Percentiles rank a stretch among this genome's conserved stretches.
These are phyloP conservation scores for Penicillium lagena DNA, from an alignment of 495 filamentous ascomycete species.

Conservation along the genomic window DNA sequence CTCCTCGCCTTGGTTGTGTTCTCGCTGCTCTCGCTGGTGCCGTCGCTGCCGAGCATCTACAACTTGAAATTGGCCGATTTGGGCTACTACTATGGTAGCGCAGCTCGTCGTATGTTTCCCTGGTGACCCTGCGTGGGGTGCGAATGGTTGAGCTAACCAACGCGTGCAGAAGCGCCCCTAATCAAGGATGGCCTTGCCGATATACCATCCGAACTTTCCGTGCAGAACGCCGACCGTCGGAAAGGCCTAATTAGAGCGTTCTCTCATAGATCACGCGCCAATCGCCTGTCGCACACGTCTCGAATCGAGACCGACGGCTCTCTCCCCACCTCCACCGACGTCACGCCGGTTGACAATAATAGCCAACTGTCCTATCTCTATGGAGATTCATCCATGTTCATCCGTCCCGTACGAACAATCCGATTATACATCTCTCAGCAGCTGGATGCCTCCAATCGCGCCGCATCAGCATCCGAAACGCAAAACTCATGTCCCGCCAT, in stretches of 20 bases:
- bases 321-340: conserved; percentile 10
- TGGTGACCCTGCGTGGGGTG: background rate
- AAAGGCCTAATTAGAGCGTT: conserved; percentile 9
- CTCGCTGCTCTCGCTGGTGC: conserved; percentile 30
- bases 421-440: conserved; percentile 27
- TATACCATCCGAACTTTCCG: too few relatives aligned
- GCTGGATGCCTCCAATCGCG: conserved; percentile 9
- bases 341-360: conserved; percentile 12
- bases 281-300: conserved; percentile 4
- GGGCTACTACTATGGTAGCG: conserved; percentile 13
- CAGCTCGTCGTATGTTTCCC: conserved; percentile 24
- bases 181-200: conserved; percentile 14
- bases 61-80: conserved; percentile 26
- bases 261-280: conserved; percentile 9
- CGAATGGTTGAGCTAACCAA: background rate
- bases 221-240: conserved; percentile 1
- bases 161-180: conserved; percentile 13
- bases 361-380: conserved; percentile 10
- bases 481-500: conserved; percentile 4
- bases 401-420: conserved; percentile 27
- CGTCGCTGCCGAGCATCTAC: conserved; percentile 27
- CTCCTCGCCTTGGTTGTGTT: conserved; percentile 32
- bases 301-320: background rate
- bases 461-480: background rate
- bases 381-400: conserved; percentile 24